Conservation (phyloP, 495 filamentous ascomycete genomes). For the Neurospora discreta region DNA sequence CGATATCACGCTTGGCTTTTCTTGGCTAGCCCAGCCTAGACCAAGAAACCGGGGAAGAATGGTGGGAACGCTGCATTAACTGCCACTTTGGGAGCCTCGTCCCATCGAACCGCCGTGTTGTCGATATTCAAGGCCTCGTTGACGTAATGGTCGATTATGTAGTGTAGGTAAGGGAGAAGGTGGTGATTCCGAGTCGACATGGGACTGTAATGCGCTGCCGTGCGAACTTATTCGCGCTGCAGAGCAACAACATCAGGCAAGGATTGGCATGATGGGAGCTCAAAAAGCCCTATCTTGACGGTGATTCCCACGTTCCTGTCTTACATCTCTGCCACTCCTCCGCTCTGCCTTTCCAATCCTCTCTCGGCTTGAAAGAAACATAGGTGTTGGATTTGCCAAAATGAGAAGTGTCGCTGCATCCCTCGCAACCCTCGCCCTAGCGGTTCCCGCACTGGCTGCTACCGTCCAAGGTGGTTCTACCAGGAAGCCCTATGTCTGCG, state of each 20-base stretch:
- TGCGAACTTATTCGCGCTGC: background rate
- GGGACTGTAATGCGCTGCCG: background rate
- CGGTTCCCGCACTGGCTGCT: background rate
- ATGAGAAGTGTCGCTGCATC: background rate
- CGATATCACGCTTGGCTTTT: background rate
- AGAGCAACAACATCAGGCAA: background rate
- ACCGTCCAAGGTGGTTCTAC: background rate
- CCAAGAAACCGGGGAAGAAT: background rate
- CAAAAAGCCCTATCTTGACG: background rate
- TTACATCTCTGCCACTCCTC: background rate
- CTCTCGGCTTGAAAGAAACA: background rate
- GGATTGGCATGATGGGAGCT: background rate
- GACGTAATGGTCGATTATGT: background rate
- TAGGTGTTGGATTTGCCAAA: background rate
- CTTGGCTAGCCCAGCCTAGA: background rate
- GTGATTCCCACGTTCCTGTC: background rate
- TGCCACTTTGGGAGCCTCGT: background rate
- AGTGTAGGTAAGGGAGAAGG: background rate
- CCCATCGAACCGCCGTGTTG: background rate
- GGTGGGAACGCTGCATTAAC: background rate
- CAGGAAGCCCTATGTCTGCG: constrained; percentile 9
- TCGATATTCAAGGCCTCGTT: background rate
- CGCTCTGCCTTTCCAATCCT: background rate
- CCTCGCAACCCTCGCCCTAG: background rate
- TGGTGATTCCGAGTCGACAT: background rate